Evolutionary conservation across 805 yeast species (phyloP), one percentile per base, ranked within the genome.

Genomic region (Ogataea corticis): DNA sequence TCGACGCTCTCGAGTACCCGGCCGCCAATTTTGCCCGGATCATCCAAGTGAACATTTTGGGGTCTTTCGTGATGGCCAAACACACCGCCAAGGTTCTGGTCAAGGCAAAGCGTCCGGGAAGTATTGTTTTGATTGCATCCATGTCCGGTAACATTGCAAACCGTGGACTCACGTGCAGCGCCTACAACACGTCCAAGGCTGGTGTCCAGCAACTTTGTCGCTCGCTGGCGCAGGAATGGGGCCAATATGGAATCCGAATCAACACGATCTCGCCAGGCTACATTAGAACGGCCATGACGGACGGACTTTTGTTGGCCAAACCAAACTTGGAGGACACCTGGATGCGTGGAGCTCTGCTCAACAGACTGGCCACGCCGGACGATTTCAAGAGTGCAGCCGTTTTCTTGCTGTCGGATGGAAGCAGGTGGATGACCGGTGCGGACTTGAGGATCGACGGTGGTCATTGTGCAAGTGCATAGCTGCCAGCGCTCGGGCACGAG

Each of bases 121-220:
- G 77, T n/a, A 63, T 76, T 51, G 70, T 75, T 42, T 68, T 74
- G 66, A 75, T 79, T 16, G 80, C 78, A 2, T 74, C 79, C 18
- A 74, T 75, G 78, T 71, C 76, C 13, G 79, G 73, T 12, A 75
- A 70, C 59, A 73, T 75, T 52, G 77, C 73, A 46, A 76, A 76
- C 51, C 74, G 74, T 41, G 80, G 79, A 37, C 70, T 73, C 48
- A 69, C 67, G 49, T 78, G 74, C 55, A 73, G 76, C 35, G 70
- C 71, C 27, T 73, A 73, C 61, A 72, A 73, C 52, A 72, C 72
- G 23, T 73, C 77, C 48, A 73, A 73, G 60, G 76, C 77, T 30
- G 78, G 69, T 36, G 73, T 73, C 42, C 54, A 72, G 56, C 75
- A 72, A 48, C 65, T 72, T 54, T 71, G 73, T 28, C 68, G 67